Conservation (phyloP, 2,329 filamentous ascomycete genomes). For the Fusarium algeriense region DNA sequence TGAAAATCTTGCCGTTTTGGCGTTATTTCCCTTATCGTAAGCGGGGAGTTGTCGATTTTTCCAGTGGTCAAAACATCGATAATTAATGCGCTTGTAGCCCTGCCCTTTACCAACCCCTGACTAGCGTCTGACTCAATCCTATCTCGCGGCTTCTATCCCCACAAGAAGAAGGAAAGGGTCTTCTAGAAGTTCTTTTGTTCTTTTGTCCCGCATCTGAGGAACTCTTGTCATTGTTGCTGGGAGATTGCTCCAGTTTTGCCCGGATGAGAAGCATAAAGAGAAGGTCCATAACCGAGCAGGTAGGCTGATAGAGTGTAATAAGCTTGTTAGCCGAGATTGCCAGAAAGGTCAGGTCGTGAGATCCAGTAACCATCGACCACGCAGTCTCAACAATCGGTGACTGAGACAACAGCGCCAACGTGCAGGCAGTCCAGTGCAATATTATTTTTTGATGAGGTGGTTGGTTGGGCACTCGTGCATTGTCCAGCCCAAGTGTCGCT, state of each 20-base stretch:
- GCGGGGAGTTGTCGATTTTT: slow-evolving; percentile 29
- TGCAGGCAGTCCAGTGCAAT: background rate
- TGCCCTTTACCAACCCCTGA: slow-evolving; percentile 18
- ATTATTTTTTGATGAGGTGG: slow-evolving; percentile 24
- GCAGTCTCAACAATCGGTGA: slow-evolving; percentile 14
- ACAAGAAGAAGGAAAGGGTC: slow-evolving; percentile 25
- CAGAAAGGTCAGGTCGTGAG: background rate
- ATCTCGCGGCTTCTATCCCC: slow-evolving; percentile 17
- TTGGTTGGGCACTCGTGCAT: slow-evolving; percentile 46
- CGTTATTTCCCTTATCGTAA: slow-evolving; percentile 34
- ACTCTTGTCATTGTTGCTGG: slow-evolving; percentile 15
- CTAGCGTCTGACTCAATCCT: slow-evolving; percentile 36
- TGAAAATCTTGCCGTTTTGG: slow-evolving; percentile 24
- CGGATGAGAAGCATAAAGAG: slow-evolving; percentile 27
- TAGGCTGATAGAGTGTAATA: slow-evolving; percentile 4
- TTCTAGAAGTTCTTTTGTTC: slow-evolving; percentile 38
- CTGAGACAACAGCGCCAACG: slow-evolving; percentile 15
- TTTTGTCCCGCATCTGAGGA: slow-evolving; percentile 20
- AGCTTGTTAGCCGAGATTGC: slow-evolving; percentile 18
- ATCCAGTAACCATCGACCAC: slow-evolving; percentile 20
- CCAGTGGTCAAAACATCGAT: slow-evolving; percentile 24
- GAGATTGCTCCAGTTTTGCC: slow-evolving; percentile 31
- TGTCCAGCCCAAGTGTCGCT: slow-evolving; percentile 12
- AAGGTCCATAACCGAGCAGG: slow-evolving; percentile 14
- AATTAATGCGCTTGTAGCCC: slow-evolving; percentile 27